phyloP scores from a whole-genome alignment of 148 eudicot genomes.

The Vaccinium corymbosum region DNA sequence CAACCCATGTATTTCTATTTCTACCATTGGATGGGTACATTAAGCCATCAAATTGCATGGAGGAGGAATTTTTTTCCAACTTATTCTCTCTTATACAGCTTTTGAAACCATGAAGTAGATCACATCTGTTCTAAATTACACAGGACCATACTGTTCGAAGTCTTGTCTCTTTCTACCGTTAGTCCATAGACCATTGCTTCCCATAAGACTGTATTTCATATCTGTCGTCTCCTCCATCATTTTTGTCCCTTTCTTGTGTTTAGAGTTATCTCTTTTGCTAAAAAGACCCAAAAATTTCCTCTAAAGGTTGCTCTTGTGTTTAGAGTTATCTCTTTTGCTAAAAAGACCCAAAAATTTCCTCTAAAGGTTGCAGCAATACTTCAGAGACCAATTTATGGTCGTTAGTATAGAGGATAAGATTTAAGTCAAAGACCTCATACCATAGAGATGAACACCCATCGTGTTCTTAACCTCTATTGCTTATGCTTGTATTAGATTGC shows the following conservation, averaged over 20 bases:
- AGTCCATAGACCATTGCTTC: background rate
- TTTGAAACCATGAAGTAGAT: background rate
- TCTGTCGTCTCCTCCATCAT: background rate
- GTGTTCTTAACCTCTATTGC: background rate
- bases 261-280: background rate
- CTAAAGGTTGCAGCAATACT: background rate
- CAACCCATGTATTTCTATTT: background rate
- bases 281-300: background rate
- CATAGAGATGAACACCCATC: background rate
- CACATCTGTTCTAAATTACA: background rate
- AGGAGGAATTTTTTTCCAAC: background rate
- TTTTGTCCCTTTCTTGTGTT: background rate
- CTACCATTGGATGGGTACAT: background rate
- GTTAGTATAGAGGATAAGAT: background rate
- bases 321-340: background rate
- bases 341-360: background rate
- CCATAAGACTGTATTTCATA: background rate
- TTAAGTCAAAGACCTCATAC: background rate
- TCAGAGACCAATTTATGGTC: background rate
- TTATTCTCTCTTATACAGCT: background rate
- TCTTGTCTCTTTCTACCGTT: background rate
- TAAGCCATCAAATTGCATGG: background rate
- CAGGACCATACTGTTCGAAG: background rate
- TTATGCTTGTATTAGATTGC: slow-evolving; percentile 3
- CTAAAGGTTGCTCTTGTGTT: background rate